Evolutionary conservation across 352 stramenopile species (phyloP).

Genomic region (Phytophthora capsici): DNA sequence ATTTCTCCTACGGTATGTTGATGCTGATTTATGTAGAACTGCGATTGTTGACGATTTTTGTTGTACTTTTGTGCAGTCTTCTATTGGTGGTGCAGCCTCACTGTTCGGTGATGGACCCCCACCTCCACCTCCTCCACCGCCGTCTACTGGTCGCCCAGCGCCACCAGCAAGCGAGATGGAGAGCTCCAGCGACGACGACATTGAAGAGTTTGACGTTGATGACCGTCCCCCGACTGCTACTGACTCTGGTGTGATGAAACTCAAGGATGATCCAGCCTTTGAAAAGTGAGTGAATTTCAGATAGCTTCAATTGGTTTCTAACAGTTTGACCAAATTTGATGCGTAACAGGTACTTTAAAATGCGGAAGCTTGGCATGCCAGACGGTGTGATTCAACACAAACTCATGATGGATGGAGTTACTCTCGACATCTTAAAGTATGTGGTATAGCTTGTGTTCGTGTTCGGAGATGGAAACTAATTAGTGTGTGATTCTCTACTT

Average conservation of each 20-base stretch:
- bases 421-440: conserved; percentile 76
- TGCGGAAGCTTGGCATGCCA: conserved; percentile 82
- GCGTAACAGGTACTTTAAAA: conserved; percentile 77
- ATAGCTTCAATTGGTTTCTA: conserved; percentile 1
- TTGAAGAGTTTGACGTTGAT: conserved; percentile 50
- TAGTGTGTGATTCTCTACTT: conserved; percentile 2
- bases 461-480: background rate
- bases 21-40: background rate
- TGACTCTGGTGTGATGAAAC: conserved; percentile 58
- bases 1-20: conserved; percentile 68
- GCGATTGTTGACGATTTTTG: background rate
- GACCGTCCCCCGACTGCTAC: conserved; percentile 22
- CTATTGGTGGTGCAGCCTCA: conserved; percentile 47
- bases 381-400: conserved; percentile 86
- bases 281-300: conserved; percentile 52
- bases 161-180: conserved; percentile 48
- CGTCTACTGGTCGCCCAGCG: conserved; percentile 20
- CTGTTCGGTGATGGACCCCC: conserved; percentile 61
- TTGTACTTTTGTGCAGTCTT: conserved; percentile 36
- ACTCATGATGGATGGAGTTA: conserved; percentile 79
- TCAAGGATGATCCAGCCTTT: conserved; percentile 84
- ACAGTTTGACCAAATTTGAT: conserved; percentile 4
- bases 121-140: conserved; percentile 51
- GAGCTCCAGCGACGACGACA: conserved; percentile 69
- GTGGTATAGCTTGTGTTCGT: conserved; percentile 1